Base-by-base conservation (phyloP, 306 rosid genomes). In the Acacia crassicarpa region DNA sequence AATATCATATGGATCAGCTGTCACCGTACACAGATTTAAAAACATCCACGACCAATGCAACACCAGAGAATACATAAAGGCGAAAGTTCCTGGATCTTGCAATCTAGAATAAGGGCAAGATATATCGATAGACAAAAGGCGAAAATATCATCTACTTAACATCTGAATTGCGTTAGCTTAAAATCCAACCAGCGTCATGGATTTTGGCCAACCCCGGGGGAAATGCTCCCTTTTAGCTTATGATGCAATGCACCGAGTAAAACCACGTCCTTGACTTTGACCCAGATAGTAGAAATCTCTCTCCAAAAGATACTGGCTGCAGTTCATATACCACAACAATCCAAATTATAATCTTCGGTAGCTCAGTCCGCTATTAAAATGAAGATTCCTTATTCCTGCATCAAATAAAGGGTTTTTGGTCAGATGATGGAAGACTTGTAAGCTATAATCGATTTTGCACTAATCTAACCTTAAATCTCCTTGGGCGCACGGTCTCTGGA, bases 381-480 rank as follows among this genome's bases (percentile, higher is more conserved):
- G 86, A 33, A 12, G 23, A 76, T 23, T 74, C 59, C 67, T 88
- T 78, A 92, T 59, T 92, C 97, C 97, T 92, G 89, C 83, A 82
- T 59, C 75, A 73, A 61, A 78, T 82, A 76, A 79, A 78, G 72
- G 72, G 33, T 66, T 83, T 69, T 19, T 46, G 16, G 87, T 82
- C 85, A 87, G 44, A 76, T 62, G 61, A 27, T 61, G 56, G 66
- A 20, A 56, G 6, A 32, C 69, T 54, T 74, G 73, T 58, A 38
- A 72, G 17, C 12, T 66, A 17, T 35, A 8, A 63, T 9, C 70
- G 20, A 53, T 23, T 41, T 69, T 43, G 35, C 33, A 66, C 40
- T 69, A 78, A 71, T 25, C 91, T 82, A 75, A 95, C 99, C 98
- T 88, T 92, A 74, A 93, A 95, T 83, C 98, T 93, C 87, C 94